A percentile compares a stretch with the other conserved stretches of the same genome.
These are phyloP conservation scores for Coemansia sp. DNA, from an alignment of 192 early-diverging fungal species.

Conservation along the genomic window DNA sequence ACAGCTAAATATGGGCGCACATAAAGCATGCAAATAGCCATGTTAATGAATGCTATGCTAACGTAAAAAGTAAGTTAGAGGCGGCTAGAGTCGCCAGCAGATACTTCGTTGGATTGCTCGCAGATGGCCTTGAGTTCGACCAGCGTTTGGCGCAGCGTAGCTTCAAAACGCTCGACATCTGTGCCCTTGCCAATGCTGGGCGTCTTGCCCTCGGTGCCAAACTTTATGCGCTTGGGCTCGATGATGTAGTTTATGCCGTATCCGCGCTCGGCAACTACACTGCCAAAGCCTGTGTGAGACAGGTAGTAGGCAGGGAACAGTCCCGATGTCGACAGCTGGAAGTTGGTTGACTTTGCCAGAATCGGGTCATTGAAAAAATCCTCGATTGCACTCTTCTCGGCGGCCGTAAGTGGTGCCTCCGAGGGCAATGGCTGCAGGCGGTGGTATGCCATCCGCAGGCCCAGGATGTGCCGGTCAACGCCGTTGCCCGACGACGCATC, in stretches of 20 bases:
- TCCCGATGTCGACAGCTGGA: slow-evolving; percentile 78
- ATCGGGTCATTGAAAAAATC: slow-evolving; percentile 68
- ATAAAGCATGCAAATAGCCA: background rate
- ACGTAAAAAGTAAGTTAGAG: slow-evolving; percentile 7
- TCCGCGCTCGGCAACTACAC: slow-evolving; percentile 72
- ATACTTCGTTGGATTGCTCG: slow-evolving; percentile 17
- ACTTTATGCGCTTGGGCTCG: slow-evolving; percentile 66
- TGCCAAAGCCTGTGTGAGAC: slow-evolving; percentile 86
- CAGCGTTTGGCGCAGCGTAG: slow-evolving; percentile 17
- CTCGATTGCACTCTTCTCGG: slow-evolving; percentile 24
- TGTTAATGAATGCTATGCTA: background rate
- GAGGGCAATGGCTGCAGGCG: slow-evolving; percentile 56
- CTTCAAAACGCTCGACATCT: slow-evolving; percentile 23
- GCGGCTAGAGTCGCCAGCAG: slow-evolving; percentile 8
- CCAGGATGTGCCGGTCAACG: slow-evolving; percentile 84
- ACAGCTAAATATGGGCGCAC: background rate
- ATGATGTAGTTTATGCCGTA: slow-evolving; percentile 91
- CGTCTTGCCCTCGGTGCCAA: slow-evolving; percentile 80
- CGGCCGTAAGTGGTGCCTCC: slow-evolving; percentile 10
- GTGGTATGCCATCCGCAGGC: slow-evolving; percentile 65
- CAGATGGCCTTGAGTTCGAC: slow-evolving; percentile 28
- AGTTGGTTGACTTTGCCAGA: slow-evolving; percentile 67
- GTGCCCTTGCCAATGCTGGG: slow-evolving; percentile 23
- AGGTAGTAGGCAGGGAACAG: slow-evolving; percentile 72
- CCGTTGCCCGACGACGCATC: slow-evolving; percentile 75